These are phyloP conservation scores for Escallonia rubra DNA, from an alignment of 129 eudicot species.

Conservation along the genomic window DNA sequence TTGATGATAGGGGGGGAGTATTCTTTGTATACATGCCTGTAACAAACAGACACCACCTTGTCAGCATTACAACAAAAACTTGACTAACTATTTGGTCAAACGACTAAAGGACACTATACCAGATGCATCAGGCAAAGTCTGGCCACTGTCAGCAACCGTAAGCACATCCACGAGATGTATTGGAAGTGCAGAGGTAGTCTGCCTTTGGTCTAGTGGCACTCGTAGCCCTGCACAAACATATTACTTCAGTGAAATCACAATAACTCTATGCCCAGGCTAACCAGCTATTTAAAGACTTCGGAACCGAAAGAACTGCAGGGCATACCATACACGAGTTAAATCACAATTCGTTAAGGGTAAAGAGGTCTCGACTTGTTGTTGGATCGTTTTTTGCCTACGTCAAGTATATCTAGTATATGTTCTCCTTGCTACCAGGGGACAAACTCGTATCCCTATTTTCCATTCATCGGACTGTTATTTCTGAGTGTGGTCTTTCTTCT, in stretches of 20 bases:
- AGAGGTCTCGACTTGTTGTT: no score
- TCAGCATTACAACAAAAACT: constrained; percentile 1
- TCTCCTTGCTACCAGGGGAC: no score
- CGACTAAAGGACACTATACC: constrained; percentile 35
- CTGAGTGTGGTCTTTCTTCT: no score
- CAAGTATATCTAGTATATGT: no score
- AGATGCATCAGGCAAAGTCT: constrained; percentile 59
- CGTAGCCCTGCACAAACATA: constrained; percentile 52
- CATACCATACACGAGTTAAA: no score
- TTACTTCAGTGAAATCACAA: background rate
- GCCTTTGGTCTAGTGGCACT: constrained; percentile 84
- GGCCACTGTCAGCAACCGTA: constrained; percentile 43
- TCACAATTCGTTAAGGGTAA: no score
- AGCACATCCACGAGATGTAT: constrained; percentile 84
- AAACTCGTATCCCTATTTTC: no score
- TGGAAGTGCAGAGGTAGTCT: constrained; percentile 73
- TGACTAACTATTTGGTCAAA: background rate
- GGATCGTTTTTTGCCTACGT: no score
- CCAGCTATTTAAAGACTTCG: no score
- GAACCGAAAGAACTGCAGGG: no score
- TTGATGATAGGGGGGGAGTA: constrained; percentile 73
- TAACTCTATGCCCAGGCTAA: no score
- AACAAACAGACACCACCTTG: constrained; percentile 13
- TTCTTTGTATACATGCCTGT: constrained; percentile 83
- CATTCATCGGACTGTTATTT: no score